phyloP scores from a whole-genome alignment of 768 basidiomycete genomes.

The Aureoboletus auriporus region DNA sequence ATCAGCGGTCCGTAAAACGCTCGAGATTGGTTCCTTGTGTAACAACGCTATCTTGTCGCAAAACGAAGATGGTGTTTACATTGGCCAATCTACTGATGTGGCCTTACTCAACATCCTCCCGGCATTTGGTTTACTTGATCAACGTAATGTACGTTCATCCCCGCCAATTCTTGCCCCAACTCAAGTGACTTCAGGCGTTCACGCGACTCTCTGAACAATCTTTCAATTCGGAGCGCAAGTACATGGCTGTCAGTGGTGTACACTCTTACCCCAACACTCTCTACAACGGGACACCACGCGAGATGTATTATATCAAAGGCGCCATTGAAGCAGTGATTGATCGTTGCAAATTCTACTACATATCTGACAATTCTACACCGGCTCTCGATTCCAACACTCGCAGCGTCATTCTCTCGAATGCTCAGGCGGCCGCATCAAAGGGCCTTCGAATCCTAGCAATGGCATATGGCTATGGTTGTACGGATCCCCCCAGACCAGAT shows the following conservation, averaged over 20 bases:
- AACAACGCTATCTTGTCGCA: slow-evolving; percentile 72
- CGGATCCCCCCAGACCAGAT: slow-evolving; percentile 35
- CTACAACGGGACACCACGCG: slow-evolving; percentile 41
- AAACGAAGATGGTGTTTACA: slow-evolving; percentile 67
- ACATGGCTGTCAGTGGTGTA: slow-evolving; percentile 84
- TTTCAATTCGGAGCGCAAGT: slow-evolving; percentile 93
- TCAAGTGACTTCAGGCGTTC: slow-evolving; percentile 46
- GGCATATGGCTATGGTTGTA: slow-evolving; percentile 78
- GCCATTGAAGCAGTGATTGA: slow-evolving; percentile 86
- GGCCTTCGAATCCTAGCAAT: slow-evolving; percentile 89
- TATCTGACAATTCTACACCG: slow-evolving; percentile 86
- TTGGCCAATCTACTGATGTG: slow-evolving; percentile 92
- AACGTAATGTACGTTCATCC: slow-evolving; percentile 53
- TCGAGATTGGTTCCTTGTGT: slow-evolving; percentile 84
- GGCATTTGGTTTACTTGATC: slow-evolving; percentile 63
- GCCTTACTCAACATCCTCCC: slow-evolving; percentile 80
- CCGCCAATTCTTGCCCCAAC: not conserved
- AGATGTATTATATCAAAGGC: slow-evolving; percentile 90
- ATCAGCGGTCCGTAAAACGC: slow-evolving; percentile 65
- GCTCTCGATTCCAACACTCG: slow-evolving; percentile 66
- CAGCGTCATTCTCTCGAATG: slow-evolving; percentile 64
- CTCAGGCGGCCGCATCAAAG: slow-evolving; percentile 63
- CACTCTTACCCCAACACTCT: slow-evolving; percentile 36
- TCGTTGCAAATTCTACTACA: slow-evolving; percentile 85
- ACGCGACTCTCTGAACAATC: slow-evolving; percentile 74